Percentiles rank a stretch among this genome's conserved stretches.
phyloP scores from a whole-genome alignment of 2,329 filamentous ascomycete species.

The Fusarium neocosmosporiellum region DNA sequence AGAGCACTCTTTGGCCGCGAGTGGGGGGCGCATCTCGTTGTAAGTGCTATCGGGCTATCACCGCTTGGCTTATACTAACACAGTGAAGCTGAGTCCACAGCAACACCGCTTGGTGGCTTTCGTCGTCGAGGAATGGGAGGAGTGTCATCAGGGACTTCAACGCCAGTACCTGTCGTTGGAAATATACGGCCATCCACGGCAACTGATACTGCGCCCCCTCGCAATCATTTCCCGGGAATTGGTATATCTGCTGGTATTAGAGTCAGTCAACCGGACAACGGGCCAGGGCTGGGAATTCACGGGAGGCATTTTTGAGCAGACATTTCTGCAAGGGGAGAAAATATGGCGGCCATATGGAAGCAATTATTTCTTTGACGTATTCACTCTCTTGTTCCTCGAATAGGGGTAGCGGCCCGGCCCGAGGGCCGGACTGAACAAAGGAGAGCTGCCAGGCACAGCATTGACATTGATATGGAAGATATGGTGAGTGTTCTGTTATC shows the following conservation, averaged over 20 bases:
- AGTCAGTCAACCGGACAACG: constrained; percentile 41
- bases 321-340: background rate
- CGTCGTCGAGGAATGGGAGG: constrained; percentile 20
- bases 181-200: constrained; percentile 10
- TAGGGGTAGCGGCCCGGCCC: background rate
- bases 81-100: constrained; percentile 16
- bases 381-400: background rate
- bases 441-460: background rate
- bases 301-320: constrained; percentile 18
- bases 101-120: constrained; percentile 8
- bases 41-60: constrained; percentile 4
- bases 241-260: constrained; percentile 48
- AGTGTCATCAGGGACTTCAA: constrained; percentile 12
- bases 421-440: background rate
- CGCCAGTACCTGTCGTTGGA: constrained; percentile 14
- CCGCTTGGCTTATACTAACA: constrained; percentile 11
- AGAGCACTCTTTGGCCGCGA: constrained; percentile 33
- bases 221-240: constrained; percentile 37
- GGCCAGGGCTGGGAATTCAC: constrained; percentile 26
- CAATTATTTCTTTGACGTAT: background rate
- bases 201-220: constrained; percentile 29
- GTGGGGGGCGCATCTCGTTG: constrained; percentile 20
- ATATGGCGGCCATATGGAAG: background rate
- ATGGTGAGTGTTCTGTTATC: background rate
- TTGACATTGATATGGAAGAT: background rate